A percentile compares a stretch with the other conserved stretches of the same genome.
phyloP scores from a whole-genome alignment of 2,329 filamentous ascomycete species.

The Pyrenochaeta sp. region DNA sequence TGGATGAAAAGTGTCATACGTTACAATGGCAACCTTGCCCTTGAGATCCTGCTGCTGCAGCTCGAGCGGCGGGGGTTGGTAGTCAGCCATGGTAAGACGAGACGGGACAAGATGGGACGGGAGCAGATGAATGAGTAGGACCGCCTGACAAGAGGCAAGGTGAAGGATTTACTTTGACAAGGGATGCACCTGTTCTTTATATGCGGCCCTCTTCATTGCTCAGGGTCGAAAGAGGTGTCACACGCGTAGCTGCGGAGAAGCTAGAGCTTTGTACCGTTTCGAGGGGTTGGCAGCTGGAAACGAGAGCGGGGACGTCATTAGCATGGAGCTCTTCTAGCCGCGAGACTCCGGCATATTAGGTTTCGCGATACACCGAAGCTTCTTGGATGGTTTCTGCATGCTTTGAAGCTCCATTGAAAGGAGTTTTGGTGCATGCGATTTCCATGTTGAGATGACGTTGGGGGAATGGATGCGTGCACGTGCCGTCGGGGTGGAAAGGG shows the following conservation, averaged over 20 bases:
- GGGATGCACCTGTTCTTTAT: no score
- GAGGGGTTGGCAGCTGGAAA: conserved; percentile 4
- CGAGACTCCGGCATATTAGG: no score
- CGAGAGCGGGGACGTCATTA: not conserved
- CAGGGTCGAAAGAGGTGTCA: no score
- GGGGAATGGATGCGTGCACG: conserved; percentile 7
- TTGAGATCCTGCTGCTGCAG: conserved; percentile 37
- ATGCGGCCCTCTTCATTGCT: no score
- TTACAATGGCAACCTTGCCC: conserved; percentile 41
- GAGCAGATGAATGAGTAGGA: no score
- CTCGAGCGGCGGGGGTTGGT: conserved; percentile 24
- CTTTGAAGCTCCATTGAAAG: not conserved
- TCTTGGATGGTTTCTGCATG: no score
- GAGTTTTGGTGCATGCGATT: not conserved
- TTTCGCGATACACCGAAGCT: no score
- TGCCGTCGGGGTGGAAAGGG: conserved; percentile 14
- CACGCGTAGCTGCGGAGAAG: no score
- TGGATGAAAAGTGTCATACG: conserved; percentile 30
- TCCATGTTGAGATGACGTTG: conserved; percentile 8
- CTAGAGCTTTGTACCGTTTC: no score
- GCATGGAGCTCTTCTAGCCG: no score
- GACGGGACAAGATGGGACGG: not conserved
- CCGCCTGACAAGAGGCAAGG: no score
- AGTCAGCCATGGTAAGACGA: conserved; percentile 24
- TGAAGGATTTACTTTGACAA: no score